phyloP scores from a whole-genome alignment of 306 rosid species.

The Malus asiatica region DNA sequence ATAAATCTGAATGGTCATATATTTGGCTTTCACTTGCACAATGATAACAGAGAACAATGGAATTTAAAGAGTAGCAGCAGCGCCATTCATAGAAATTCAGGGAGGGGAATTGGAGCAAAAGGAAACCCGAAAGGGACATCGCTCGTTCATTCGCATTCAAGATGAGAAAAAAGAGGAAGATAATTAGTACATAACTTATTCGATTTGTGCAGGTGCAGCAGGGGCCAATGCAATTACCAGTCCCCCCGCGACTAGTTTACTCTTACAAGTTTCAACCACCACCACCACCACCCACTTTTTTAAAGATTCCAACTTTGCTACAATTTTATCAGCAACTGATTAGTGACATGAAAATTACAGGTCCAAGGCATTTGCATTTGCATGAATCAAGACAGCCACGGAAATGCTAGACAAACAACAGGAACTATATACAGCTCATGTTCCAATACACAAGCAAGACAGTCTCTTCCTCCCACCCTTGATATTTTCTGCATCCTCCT shows the following conservation, averaged over 20 bases:
- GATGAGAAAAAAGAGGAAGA: neutral
- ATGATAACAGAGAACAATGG: neutral
- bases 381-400: conserved; percentile 18
- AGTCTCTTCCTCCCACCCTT: conserved; percentile 1
- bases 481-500: conserved; percentile 1
- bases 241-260: conserved; percentile 8
- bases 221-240: conserved; percentile 18
- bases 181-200: conserved; percentile 12
- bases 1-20: no score
- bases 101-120: neutral
- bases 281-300: neutral
- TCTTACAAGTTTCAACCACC: neutral
- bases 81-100: no score
- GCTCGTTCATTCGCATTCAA: neutral
- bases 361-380: conserved; percentile 4
- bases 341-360: conserved; percentile 3
- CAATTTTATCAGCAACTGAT: neutral
- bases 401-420: neutral
- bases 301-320: conserved; percentile 15
- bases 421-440: conserved; percentile 28
- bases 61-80: no score
- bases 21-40: neutral
- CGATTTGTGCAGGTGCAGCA: neutral
- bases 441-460: conserved; percentile 4
- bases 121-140: neutral